phyloP scores from a whole-genome alignment of 31 red algal genomes.

The Asparagopsis taxiformis region DNA sequence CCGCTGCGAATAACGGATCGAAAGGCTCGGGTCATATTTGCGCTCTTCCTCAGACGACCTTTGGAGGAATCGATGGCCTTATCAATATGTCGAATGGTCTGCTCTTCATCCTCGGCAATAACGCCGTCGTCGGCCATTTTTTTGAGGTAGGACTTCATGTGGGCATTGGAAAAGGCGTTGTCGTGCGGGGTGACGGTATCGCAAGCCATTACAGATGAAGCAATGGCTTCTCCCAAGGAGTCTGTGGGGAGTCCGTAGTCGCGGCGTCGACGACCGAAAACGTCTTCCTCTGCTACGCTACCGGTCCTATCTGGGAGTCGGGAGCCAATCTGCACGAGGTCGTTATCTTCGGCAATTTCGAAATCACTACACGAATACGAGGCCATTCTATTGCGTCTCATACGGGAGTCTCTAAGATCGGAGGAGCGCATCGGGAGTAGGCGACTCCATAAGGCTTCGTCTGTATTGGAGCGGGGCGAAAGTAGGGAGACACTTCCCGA shows the following conservation, averaged over 20 bases:
- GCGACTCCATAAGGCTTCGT: constrained; percentile 28
- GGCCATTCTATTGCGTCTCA: constrained; percentile 29
- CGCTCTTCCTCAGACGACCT: constrained; percentile 57
- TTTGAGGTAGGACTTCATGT: neutral
- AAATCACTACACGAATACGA: constrained; percentile 49
- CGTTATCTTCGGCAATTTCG: constrained; percentile 29
- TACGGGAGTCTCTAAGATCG: constrained; percentile 29
- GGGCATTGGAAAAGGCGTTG: neutral
- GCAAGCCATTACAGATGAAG: neutral
- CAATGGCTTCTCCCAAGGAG: neutral
- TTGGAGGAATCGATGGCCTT: constrained; percentile 71
- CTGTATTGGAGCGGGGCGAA: constrained; percentile 37
- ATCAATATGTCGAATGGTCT: constrained; percentile 55
- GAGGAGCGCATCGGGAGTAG: constrained; percentile 6
- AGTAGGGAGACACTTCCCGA: constrained; percentile 24
- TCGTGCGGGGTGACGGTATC: neutral
- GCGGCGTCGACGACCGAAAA: constrained; percentile 51
- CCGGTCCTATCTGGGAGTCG: constrained; percentile 43
- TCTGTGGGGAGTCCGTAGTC: constrained; percentile 7
- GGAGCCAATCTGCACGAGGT: constrained; percentile 52
- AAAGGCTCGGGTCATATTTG: constrained; percentile 78
- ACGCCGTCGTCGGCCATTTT: neutral
- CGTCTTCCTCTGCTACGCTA: constrained; percentile 27
- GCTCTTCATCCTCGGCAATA: constrained; percentile 41
- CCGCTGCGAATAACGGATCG: constrained; percentile 47